These are phyloP conservation scores for Nyssa sinensis DNA, from an alignment of 148 eudicot genomes.

Conservation along the genomic window DNA sequence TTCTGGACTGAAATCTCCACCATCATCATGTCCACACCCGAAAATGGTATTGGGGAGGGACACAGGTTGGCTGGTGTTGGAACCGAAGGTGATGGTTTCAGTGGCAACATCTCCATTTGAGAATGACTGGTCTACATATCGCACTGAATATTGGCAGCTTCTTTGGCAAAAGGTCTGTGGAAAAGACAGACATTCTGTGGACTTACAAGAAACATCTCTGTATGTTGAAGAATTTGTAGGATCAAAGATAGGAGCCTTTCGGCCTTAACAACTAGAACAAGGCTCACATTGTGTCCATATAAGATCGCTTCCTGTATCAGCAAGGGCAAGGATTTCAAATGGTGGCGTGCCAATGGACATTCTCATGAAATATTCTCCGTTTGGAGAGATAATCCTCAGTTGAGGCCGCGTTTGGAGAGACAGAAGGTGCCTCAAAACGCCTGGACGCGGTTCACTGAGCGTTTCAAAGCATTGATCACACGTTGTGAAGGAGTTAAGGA, in stretches of 20 bases:
- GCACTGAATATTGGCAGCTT: slow-evolving; percentile 1
- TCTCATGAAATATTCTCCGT: slow-evolving; percentile 45
- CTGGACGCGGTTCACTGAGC: slow-evolving; percentile 13
- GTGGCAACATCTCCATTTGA: slow-evolving; percentile 29
- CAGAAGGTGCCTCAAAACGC: slow-evolving; percentile 9
- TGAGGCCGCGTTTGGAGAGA: not conserved
- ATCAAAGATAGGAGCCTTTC: slow-evolving; percentile 32
- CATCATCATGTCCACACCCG: slow-evolving; percentile 50
- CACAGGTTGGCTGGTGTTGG: not conserved
- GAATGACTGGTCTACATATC: slow-evolving; percentile 27
- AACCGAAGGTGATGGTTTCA: slow-evolving; percentile 33
- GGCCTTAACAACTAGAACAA: slow-evolving; percentile 37
- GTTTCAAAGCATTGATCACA: slow-evolving; percentile 16
- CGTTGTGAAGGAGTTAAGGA: slow-evolving; percentile 21
- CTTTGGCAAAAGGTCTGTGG: slow-evolving; percentile 8
- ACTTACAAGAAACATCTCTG: slow-evolving; percentile 25
- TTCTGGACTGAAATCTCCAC: slow-evolving; percentile 25
- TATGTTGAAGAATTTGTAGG: slow-evolving; percentile 41
- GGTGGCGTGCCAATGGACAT: slow-evolving; percentile 51
- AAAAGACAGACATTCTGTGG: slow-evolving; percentile 24
- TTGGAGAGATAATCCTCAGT: slow-evolving; percentile 6
- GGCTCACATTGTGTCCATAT: slow-evolving; percentile 52
- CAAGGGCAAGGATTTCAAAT: slow-evolving; percentile 24
- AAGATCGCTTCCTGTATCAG: slow-evolving; percentile 50
- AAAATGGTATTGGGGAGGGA: slow-evolving; percentile 22